A percentile compares a stretch with the other conserved stretches of the same genome.
Evolutionary conservation across 352 stramenopile species (phyloP).

Genomic region (Pythium scleroteichum): DNA sequence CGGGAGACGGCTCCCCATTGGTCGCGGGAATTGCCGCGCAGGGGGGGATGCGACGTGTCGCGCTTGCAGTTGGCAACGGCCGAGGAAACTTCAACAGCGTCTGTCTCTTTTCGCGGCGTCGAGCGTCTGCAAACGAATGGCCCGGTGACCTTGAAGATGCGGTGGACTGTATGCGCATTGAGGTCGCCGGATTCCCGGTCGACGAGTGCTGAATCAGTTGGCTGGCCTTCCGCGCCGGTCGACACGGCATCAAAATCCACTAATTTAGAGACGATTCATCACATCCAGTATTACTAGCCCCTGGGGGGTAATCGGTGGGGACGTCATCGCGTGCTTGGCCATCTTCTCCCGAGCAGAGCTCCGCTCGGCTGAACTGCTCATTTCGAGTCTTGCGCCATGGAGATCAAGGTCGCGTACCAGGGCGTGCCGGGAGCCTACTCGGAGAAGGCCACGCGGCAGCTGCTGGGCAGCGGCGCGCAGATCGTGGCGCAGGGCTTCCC

Average conservation of each 20-base stretch:
- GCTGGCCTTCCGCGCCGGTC: too few species aligned
- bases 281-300: not conserved
- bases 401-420: constrained; percentile 94
- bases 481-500: constrained; percentile 66
- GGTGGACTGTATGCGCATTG: constrained; percentile 24
- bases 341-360: not conserved
- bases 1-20: not conserved
- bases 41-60: not conserved
- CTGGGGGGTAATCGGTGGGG: not conserved
- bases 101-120: constrained; percentile 12
- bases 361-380: not conserved
- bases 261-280: constrained; percentile 4
- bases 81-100: constrained; percentile 14
- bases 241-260: too few species aligned
- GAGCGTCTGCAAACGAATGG: constrained; percentile 14
- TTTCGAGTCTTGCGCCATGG: constrained; percentile 23
- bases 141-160: constrained; percentile 19
- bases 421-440: constrained; percentile 97
- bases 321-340: constrained; percentile 2
- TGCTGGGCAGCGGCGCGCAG: constrained; percentile 69
- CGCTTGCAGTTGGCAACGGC: not conserved
- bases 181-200: not conserved
- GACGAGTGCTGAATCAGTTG: too few species aligned
- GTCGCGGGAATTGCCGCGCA: too few species aligned
- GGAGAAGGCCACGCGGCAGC: constrained; percentile 94